phyloP scores from a whole-genome alignment of 441 rosid species.

The Pelargonium australe region DNA sequence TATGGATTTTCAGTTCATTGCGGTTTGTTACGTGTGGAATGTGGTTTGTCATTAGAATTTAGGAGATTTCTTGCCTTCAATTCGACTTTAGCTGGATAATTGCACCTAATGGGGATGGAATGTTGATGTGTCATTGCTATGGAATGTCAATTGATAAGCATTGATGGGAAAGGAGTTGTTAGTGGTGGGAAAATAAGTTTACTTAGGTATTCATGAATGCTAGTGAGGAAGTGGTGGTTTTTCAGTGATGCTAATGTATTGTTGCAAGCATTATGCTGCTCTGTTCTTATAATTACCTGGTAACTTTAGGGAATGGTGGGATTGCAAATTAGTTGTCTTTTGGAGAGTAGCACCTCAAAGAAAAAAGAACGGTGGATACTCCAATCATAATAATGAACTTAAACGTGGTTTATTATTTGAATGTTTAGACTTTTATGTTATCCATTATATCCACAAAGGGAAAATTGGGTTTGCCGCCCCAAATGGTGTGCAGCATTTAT shows the following conservation, averaged over 20 bases:
- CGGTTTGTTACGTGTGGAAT: background rate
- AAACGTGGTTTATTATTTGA: background rate
- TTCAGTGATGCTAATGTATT: background rate
- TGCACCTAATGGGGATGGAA: no score
- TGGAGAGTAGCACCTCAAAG: background rate
- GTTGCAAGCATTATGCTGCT: no score
- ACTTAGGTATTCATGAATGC: no score
- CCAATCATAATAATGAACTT: background rate
- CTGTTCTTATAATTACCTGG: background rate
- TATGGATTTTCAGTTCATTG: slow-evolving; percentile 26
- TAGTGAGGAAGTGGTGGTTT: background rate
- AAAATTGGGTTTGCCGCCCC: background rate
- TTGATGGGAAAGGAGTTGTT: no score
- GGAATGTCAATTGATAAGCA: no score
- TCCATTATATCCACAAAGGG: background rate
- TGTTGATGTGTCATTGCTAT: no score
- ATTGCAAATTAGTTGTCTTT: background rate
- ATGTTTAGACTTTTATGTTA: background rate
- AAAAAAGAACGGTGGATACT: background rate
- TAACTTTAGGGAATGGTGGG: background rate
- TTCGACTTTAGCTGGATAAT: no score
- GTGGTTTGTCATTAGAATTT: background rate
- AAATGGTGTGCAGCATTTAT: background rate
- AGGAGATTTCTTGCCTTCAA: no score
- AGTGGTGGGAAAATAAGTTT: no score